Evolutionary conservation across 805 yeast species (phyloP), one percentile per base, ranked within the genome.

Genomic region (Yarrowia sp.): DNA sequence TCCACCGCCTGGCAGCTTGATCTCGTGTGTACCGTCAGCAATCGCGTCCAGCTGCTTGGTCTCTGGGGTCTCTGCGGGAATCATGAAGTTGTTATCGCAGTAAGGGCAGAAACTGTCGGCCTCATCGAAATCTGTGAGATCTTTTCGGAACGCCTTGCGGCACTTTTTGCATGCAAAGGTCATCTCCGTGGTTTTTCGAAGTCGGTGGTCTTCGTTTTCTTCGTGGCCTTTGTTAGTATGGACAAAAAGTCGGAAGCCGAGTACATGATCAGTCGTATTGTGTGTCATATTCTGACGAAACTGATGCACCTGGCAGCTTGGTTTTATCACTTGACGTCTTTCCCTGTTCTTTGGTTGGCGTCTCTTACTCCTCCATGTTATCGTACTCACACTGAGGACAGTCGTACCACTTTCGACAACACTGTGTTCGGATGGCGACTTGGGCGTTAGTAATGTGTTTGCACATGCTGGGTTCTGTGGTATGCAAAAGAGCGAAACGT

Each of bases 391-490:
- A 76, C 53, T 70, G 70, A 6, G 78, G 77, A 67, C 79, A 76
- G 71, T 76, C 79, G 67, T 75, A 75, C 74, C 77, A 76, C 56
- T 76, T 74, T 10, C 73, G 68, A 49, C 78, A 76, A 61, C 78
- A 76, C 68, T 70, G 73, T 10, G 76, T 73, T 17, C 79, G 68
- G 47, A 76, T 74, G 17, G 78, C 69, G n/a, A 76, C 78, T 66
- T 76, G 78, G 10, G 78, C 79, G 68, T 75, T 74, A 24, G 70
- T 70, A 50, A 74, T 71, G 64, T 76, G 79, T 58, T 71, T 72
- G 68, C 79, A 76, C 76, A 73, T 75, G 30, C 30, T 24, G 46
- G 34, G 33, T 17, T 60, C 44, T 17, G 19, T 30, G 36, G 6
- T 34, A 19, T 52, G 42, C 55, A 34, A 33, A 34, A 34, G 43